A percentile compares a stretch with the other conserved stretches of the same genome.
Conservation (phyloP, 768 basidiomycete genomes). For the Leccinellum luteum region DNA sequence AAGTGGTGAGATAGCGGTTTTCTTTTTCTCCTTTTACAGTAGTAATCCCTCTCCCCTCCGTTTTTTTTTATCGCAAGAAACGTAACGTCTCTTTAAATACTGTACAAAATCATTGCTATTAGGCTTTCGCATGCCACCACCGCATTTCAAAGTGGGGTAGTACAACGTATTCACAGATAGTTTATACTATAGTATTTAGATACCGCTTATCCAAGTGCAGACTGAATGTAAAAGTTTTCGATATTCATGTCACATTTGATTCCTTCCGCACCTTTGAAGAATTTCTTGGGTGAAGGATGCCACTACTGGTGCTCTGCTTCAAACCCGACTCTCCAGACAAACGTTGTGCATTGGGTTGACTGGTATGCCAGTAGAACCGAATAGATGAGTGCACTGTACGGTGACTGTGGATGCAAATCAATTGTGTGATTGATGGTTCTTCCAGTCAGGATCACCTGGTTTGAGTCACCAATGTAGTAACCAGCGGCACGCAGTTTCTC, state of each 20-base stretch:
- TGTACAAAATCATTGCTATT: constrained; percentile 10
- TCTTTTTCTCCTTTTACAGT: not conserved
- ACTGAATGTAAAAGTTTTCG: not conserved
- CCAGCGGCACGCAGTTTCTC: not conserved
- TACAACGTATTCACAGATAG: constrained; percentile 17
- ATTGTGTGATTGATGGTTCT: not conserved
- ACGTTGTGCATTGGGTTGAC: not conserved
- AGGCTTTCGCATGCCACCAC: not conserved
- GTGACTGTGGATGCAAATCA: not conserved
- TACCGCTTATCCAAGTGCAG: not conserved
- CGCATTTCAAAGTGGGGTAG: not conserved
- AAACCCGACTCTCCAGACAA: not conserved
- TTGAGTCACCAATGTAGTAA: not conserved
- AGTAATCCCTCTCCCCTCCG: not conserved
- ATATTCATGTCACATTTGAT: not conserved
- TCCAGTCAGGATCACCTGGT: not conserved
- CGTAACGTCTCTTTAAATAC: not conserved
- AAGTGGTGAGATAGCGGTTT: constrained; percentile 36
- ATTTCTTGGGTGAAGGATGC: not conserved
- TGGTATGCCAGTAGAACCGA: not conserved
- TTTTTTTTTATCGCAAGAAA: not conserved
- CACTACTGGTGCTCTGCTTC: not conserved
- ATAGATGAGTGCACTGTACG: not conserved
- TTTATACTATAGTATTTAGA: constrained; percentile 19
- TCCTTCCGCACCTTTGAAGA: not conserved